Conservation (phyloP, 164 flowering plant species). For the Paratinospora sagittata region DNA sequence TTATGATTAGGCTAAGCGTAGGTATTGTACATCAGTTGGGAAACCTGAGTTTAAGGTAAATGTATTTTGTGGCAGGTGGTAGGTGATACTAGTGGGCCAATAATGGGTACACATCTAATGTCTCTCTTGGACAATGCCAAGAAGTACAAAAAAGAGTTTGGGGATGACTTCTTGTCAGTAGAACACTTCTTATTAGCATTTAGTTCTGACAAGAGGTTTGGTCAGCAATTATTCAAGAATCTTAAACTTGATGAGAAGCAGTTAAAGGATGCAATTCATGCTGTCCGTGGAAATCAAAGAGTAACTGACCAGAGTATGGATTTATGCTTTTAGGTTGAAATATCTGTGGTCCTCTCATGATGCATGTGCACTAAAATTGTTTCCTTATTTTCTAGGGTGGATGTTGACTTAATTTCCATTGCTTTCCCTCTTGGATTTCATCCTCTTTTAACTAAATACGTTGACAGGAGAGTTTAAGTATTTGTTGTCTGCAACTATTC, state of each 20-base stretch:
- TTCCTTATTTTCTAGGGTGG: background rate
- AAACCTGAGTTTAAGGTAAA: background rate
- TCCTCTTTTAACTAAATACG: background rate
- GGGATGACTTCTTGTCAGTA: slow-evolving; percentile 84
- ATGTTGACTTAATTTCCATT: background rate
- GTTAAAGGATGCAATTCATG: slow-evolving; percentile 75
- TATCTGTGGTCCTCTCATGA: background rate
- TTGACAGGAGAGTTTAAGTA: too few relatives aligned
- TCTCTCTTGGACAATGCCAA: slow-evolving; percentile 59
- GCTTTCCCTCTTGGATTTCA: background rate
- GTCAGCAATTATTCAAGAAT: slow-evolving; percentile 61
- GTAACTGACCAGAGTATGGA: slow-evolving; percentile 88
- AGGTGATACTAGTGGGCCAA: slow-evolving; percentile 74
- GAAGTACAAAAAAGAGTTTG: slow-evolving; percentile 63
- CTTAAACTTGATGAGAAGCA: slow-evolving; percentile 68
- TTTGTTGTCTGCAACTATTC: background rate
- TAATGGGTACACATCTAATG: slow-evolving; percentile 54
- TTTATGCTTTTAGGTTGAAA: background rate
- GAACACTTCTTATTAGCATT: slow-evolving; percentile 84
- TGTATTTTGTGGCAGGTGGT: slow-evolving; percentile 42
- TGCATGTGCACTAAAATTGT: background rate
- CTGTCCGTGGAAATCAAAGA: slow-evolving; percentile 83
- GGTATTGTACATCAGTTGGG: background rate
- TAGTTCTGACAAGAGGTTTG: slow-evolving; percentile 74
- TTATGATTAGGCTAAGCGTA: background rate